phyloP scores from a whole-genome alignment of 1,284 basidiomycete species.

The Peniophora sp. region DNA sequence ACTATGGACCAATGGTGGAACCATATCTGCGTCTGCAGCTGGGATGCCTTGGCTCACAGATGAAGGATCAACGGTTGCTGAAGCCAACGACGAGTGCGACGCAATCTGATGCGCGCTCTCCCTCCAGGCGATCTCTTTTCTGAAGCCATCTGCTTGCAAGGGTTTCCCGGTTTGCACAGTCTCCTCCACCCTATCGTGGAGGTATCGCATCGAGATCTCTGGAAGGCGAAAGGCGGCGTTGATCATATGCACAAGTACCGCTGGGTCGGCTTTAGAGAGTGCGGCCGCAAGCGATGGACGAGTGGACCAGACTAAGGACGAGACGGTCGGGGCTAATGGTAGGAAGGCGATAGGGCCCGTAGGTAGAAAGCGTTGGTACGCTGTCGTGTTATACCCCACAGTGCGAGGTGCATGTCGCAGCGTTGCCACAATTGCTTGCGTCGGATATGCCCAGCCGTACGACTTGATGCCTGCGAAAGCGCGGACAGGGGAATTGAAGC shows the following conservation, averaged over 20 bases:
- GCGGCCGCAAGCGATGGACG: conserved; percentile 70
- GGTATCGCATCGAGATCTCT: conserved; percentile 62
- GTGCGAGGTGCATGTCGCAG: conserved; percentile 62
- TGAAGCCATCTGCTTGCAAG: conserved; percentile 37
- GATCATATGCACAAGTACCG: conserved; percentile 68
- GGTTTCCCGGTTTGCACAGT: conserved; percentile 34
- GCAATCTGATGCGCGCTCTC: conserved; percentile 62
- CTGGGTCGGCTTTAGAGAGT: conserved; percentile 61
- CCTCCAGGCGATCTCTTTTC: conserved; percentile 58
- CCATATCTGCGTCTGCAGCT: conserved; percentile 47
- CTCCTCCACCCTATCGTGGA: conserved; percentile 59
- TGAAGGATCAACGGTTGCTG: conserved; percentile 23
- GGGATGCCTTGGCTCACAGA: conserved; percentile 41
- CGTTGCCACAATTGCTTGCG: conserved; percentile 88
- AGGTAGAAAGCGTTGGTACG: conserved; percentile 93
- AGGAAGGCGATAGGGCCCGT: conserved; percentile 95
- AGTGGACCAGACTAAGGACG: conserved; percentile 95
- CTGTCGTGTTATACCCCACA: conserved; percentile 64
- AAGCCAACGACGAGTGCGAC: conserved; percentile 53
- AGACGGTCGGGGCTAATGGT: conserved; percentile 69
- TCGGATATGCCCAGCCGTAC: conserved; percentile 89
- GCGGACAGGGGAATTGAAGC: conserved; percentile 90
- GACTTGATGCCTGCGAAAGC: conserved; percentile 81
- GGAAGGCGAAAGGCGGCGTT: conserved; percentile 91
- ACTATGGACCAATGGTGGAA: conserved; percentile 72